Evolutionary conservation across 345 rosid species (phyloP), one percentile per base, ranked within the genome.

Genomic region (Dipteronia dyeriana): DNA sequence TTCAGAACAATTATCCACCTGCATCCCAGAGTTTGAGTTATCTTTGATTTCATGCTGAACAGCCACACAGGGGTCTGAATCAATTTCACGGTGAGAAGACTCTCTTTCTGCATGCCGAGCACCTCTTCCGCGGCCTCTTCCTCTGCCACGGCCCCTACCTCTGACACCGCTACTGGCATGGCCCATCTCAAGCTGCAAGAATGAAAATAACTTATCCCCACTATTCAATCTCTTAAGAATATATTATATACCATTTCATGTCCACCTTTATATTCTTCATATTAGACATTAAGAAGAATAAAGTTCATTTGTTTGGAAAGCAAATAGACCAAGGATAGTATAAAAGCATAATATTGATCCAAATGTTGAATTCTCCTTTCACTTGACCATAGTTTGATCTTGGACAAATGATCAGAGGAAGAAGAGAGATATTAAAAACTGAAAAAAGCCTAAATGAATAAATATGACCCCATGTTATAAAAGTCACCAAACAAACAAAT

Each of bases 141-240:
- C 99, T 71, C 99, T 87, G 38, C 99, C 99, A 43, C 99, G 88
- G 53, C 99, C 99, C 82, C 98, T 91, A 49, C 98, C 98, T 82
- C 95, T 86, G 81, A 94, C 95, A 66, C 97, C 88, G 76, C 90
- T 79, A 74, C 95, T 88, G 7, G 88, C 76, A 81, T 81, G 92
- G 74, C 88, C 86, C 68, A 71, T 81, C 77, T 94, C 98, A 74
- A 77, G 91, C 97, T 94, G 92, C 79, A 89, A 38, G 74, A 57
- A 6, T 7, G 25, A 80, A 19, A 3, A 26, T 3, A 57, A 22
- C 31, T 43, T 73, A 41, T 14, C 74, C 61, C 25, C 73, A 66
- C 7, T 57, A 20, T 25, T 45, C 39, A 66, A 57, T 26, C 66
- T 39, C 73, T 39, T 2, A 20, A 75, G 9, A 17, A 51, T 16